Evolutionary conservation across 73 alveolate genomes (phyloP).

Genomic region (Durusdinium trenchii): DNA sequence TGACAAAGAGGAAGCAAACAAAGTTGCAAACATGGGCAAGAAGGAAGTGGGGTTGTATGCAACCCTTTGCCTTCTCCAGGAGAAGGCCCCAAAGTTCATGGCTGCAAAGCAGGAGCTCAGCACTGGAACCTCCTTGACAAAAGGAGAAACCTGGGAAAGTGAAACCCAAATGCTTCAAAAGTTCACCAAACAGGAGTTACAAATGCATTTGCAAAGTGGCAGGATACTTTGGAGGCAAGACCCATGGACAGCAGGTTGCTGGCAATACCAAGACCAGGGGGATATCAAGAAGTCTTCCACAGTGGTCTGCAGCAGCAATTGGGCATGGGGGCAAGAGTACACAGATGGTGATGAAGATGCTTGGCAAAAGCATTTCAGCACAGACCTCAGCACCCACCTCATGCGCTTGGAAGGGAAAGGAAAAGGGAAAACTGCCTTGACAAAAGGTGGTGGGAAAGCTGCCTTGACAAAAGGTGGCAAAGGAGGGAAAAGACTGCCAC

Average conservation of each 20-base stretch:
- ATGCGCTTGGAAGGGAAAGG: background rate
- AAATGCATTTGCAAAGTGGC: background rate
- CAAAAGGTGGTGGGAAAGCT: slow-evolving; percentile 1
- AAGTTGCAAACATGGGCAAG: background rate
- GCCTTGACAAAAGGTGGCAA: no score
- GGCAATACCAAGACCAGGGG: background rate
- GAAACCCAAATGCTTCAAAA: background rate
- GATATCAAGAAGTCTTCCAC: background rate
- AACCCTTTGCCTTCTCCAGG: background rate
- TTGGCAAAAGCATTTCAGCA: background rate
- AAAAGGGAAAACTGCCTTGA: background rate
- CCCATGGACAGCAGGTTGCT: background rate
- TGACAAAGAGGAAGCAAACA: background rate
- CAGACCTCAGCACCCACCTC: background rate
- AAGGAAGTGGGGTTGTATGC: background rate
- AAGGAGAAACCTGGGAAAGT: background rate
- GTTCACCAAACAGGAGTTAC: background rate
- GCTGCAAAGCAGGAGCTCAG: background rate
- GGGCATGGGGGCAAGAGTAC: background rate
- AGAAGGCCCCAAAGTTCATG: background rate
- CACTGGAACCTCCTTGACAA: background rate
- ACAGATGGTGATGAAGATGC: background rate
- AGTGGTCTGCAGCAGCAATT: background rate
- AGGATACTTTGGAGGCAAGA: background rate
- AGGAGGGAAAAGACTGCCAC: background rate